A percentile compares a stretch with the other conserved stretches of the same genome.
Evolutionary conservation across 345 rosid genomes (phyloP).

Genomic region (Rhodamnia rubescens): DNA sequence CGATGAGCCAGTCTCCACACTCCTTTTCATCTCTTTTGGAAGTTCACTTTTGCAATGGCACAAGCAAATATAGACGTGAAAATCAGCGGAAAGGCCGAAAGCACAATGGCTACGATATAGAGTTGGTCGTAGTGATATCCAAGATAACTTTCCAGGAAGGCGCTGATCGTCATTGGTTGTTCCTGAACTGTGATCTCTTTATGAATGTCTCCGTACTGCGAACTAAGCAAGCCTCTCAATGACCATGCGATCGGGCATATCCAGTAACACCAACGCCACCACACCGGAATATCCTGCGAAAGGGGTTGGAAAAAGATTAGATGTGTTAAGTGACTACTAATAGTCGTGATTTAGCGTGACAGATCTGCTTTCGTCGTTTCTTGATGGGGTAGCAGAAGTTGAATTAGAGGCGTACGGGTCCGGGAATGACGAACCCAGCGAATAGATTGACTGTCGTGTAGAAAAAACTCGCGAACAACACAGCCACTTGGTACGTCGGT

Average conservation of each 20-base stretch:
- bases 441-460: slow-evolving; percentile 18
- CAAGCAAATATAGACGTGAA: slow-evolving; percentile 16
- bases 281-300: slow-evolving; percentile 23
- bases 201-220: slow-evolving; percentile 31
- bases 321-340: neutral
- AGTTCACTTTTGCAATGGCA: slow-evolving; percentile 26
- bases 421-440: slow-evolving; percentile 35
- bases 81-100: slow-evolving; percentile 13
- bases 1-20: neutral
- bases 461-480: slow-evolving; percentile 12
- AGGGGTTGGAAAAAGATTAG: neutral
- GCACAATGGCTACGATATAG: slow-evolving; percentile 7
- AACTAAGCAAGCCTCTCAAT: slow-evolving; percentile 16
- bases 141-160: slow-evolving; percentile 12
- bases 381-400: neutral
- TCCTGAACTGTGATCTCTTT: slow-evolving; percentile 14
- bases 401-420: slow-evolving; percentile 15
- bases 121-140: slow-evolving; percentile 20
- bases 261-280: slow-evolving; percentile 42
- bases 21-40: slow-evolving; percentile 12
- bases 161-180: slow-evolving; percentile 6
- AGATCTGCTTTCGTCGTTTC: neutral
- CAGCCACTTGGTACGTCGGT: slow-evolving; percentile 21
- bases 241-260: slow-evolving; percentile 28
- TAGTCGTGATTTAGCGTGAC: neutral